Percentiles rank a stretch among this genome's conserved stretches.
Evolutionary conservation across 257 asterid genomes (phyloP).

Genomic region (Nicotiana benthamiana): DNA sequence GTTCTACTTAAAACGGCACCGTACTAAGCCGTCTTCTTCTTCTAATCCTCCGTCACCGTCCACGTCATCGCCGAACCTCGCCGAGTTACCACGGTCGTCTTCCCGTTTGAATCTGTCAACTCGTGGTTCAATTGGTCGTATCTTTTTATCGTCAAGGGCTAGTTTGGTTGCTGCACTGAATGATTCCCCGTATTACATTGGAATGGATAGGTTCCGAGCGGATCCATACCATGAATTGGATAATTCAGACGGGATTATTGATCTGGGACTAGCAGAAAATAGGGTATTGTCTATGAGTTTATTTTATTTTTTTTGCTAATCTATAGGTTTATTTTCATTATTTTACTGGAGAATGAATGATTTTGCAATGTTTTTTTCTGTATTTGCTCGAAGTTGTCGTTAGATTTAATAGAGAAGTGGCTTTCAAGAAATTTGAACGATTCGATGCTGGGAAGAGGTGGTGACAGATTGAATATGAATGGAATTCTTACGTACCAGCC

Average conservation of each 20-base stretch:
- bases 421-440: conserved; percentile 37
- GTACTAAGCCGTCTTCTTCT: conserved; percentile 35
- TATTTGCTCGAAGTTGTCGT: conserved; percentile 45
- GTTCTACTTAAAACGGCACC: conserved; percentile 73
- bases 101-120: conserved; percentile 60
- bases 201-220: conserved; percentile 55
- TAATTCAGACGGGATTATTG: conserved; percentile 70
- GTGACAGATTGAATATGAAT: conserved; percentile 33
- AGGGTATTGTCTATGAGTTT: conserved; percentile 30
- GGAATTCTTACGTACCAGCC: conserved; percentile 85
- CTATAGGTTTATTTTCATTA: background rate
- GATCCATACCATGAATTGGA: conserved; percentile 45
- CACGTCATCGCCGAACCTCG: conserved; percentile 37
- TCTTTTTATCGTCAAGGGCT: conserved; percentile 52
- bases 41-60: conserved; percentile 42
- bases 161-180: conserved; percentile 50
- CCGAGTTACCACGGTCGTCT: conserved; percentile 55
- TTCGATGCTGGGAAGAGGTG: conserved; percentile 36
- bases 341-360: background rate
- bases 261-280: conserved; percentile 86
- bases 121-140: conserved; percentile 54
- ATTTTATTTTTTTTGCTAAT: background rate
- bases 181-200: conserved; percentile 82
- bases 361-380: background rate
- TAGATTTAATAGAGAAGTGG: conserved; percentile 91